Base-by-base conservation (phyloP, 2,329 filamentous ascomycete genomes). In the Corniculantispora saksenae region DNA sequence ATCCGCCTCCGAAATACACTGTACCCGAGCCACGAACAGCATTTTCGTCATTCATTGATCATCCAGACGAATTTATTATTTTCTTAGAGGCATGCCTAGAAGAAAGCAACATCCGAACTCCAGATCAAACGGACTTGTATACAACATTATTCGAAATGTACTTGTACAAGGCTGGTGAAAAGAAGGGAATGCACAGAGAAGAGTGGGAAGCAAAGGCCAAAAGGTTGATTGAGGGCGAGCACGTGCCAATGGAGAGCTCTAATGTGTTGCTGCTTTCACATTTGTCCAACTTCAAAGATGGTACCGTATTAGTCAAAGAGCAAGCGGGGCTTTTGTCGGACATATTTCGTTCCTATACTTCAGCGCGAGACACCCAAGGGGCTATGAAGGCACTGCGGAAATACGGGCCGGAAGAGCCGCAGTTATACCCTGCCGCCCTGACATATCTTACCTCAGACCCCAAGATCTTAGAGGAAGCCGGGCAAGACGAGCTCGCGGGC, bases 71-170 rank as follows among this genome's bases (percentile, higher is more conserved):
- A 72, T 98, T 99, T 71, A 94, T 98, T 67, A 82, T 88, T 19
- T 99, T 99, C 74, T 83, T 99, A 0, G 94, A 99, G 77, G 93
- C 93, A 6, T 94, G 94, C 67, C 85, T 97, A 6, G 81, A 89
- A 58, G 89, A 93, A 65, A 82, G 88, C 23, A 84, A 86, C 25
- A 78, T 97, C n/a, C 88, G 87, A 23, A 83, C 91, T 43, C 84
- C 88, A 10, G 91, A 97, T 74, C 91, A 89, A 68, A 86, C 90
- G 1, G 96, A 99, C 75, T 83, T 99, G 19, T 95, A 95, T 73
- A 98, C 94, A 0, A 97, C 96, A 0, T 78, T 99, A 17, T 98
- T 99, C 73, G 96, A 99, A 77, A 98, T 99, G 91, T 99, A 98
- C 74, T 82, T 99, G 10, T 91, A 97, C 76, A 95, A 93, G 71